Evolutionary conservation across 257 asterid species (phyloP), one percentile per base, ranked within the genome.

Genomic region (Avicennia marina): DNA sequence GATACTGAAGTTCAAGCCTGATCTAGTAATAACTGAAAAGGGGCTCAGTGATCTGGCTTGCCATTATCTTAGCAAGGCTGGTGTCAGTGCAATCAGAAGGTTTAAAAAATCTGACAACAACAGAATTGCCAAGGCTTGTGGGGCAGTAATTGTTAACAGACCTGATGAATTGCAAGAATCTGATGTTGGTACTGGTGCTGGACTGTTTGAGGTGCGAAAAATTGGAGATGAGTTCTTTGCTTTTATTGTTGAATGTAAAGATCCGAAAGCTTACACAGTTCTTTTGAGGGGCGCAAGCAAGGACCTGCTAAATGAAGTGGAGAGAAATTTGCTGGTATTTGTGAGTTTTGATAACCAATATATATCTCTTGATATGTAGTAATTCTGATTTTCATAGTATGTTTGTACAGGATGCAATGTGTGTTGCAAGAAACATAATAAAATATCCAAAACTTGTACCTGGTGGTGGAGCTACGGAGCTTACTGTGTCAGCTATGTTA

Each of bases 91-190:
- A 64, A 91, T 91, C 73, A 78, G 98, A 79, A 85, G 98, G 74
- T 72, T 88, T 17, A 80, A 95, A 68, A 91, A 91, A 78, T 80
- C 86, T 0, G 97, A 91, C 71, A 91, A 91, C 68, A 91, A 88
- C 69, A 83, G 98, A 78, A 88, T 91, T 64, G 97, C 98, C 54
- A 89, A 74, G 83, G 94, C 98, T 31, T 88, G 94, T 77, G 97
- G 98, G 48, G 98, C 98, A 2, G 93, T 88, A 32, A 91, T 91
- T 62, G 97, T 88, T 18, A 88, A 91, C 73, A 72, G 97, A 53
- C 90, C 98, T 8, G 98, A 91, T 74, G 98, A 91, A 67, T 71
- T 88, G 77, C 98, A 88, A 76, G 98, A 91, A 69, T 88, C 95
- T 75, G 94, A 91, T 74, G 82, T 88, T 16, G 98, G 98, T 58